Evolutionary conservation across 2,329 filamentous ascomycete genomes (phyloP), one percentile per base, ranked within the genome.

Genomic region (Alternaria triticina): DNA sequence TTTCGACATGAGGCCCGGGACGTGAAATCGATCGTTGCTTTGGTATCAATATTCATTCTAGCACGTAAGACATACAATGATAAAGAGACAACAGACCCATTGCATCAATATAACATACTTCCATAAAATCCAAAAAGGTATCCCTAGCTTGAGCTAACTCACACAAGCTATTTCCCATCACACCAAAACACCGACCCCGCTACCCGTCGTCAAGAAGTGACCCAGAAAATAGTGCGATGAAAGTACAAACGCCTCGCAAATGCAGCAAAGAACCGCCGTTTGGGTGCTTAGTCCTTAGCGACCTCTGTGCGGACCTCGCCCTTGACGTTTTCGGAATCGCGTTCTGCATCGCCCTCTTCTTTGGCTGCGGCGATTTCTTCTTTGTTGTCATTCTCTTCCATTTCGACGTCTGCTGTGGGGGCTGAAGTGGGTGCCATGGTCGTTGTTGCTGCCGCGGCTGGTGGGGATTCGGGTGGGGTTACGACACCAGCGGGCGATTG

Each of bases 401-500:
- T 79, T 9, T 78, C 75, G 1, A 79, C 75, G 54, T 79, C 77
- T 22, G 67, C 70, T 7, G 56, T 52, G 17, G 65, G 64, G 10
- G 67, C 69, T 36, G 71, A 65, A n/a, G 68, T 64, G 4, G 71
- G 50, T 30, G 65, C 64, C 13, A 70, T 60, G 12, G 69, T 33
- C n/a, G 36, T 52, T 9, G 59, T 61, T 22, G 72, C 64, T 6
- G 69, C 62, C 6, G 67, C 62, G 27, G 67, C 57, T 17, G 68
- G 69, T 20, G 77, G 77, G 9, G 77, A 79, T 30, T 79, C 76
- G n/a, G 77, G 77, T 9, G 77, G 77, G 4, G 77, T 79, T 11
- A 77, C 74, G 15, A 77, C 74, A 9, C 71, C 75, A 25, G 72
- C 68, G 20, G 77, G 75, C 7, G 77, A 78, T 23, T 73, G 66